A percentile compares a stretch with the other conserved stretches of the same genome.
phyloP scores from a whole-genome alignment of 208 protist species.

The Angomonas ambiguus region DNA sequence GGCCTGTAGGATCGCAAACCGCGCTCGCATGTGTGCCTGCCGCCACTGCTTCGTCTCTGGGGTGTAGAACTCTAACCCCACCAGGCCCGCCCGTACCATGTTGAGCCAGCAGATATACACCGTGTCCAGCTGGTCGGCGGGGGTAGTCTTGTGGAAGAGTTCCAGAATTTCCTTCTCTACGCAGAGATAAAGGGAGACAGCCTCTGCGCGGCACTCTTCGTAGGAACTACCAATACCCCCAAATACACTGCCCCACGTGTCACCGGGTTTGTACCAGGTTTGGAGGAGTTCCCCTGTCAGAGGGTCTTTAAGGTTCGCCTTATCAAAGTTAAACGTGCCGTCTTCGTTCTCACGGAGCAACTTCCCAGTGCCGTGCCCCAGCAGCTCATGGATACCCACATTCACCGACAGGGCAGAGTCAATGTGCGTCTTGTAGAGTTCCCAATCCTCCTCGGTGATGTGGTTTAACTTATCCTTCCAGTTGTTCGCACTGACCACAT shows the following conservation, averaged over 20 bases:
- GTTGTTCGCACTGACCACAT: slow-evolving; percentile 71
- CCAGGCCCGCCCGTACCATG: slow-evolving; percentile 89
- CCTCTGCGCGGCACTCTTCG: slow-evolving; percentile 91
- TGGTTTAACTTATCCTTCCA: slow-evolving; percentile 70
- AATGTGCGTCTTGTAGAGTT: slow-evolving; percentile 58
- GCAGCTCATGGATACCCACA: slow-evolving; percentile 91
- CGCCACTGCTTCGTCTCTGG: slow-evolving; percentile 80
- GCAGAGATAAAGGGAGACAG: slow-evolving; percentile 84
- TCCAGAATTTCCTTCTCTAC: slow-evolving; percentile 50
- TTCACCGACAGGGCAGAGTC: slow-evolving; percentile 83
- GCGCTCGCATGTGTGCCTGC: slow-evolving; percentile 91
- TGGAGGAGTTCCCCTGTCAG: slow-evolving; percentile 59
- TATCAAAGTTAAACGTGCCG: slow-evolving; percentile 82
- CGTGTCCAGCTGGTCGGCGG: slow-evolving; percentile 32
- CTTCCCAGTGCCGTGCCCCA: slow-evolving; percentile 92
- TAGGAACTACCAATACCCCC: slow-evolving; percentile 59
- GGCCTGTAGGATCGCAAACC: slow-evolving; percentile 84
- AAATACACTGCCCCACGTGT: slow-evolving; percentile 87
- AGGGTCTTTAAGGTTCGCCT: slow-evolving; percentile 49
- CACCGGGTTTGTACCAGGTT: slow-evolving; percentile 83
- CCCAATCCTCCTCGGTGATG: slow-evolving; percentile 74
- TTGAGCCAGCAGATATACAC: slow-evolving; percentile 89
- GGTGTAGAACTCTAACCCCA: slow-evolving; percentile 89
- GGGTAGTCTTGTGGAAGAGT: slow-evolving; percentile 48
- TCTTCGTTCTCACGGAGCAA: slow-evolving; percentile 51